Base-by-base conservation (phyloP, 2,329 filamentous ascomycete genomes). In the Trichoderma sp. region DNA sequence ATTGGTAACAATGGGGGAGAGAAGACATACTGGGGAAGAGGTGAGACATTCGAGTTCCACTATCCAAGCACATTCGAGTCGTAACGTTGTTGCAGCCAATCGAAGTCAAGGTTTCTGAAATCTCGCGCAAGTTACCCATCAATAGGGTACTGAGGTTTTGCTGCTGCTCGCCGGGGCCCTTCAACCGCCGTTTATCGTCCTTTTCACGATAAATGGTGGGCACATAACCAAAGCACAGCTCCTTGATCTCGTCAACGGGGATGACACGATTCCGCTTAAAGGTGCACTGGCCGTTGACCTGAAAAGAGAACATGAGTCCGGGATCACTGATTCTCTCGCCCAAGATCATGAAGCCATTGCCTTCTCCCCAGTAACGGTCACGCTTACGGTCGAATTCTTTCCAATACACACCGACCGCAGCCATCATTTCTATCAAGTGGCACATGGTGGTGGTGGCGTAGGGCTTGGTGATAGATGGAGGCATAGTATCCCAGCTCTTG, bases 361-460 rank as follows among this genome's bases (percentile, higher is more conserved):
- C 89, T 73, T 90, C 88, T 4, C 86, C 89, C n/a, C 86, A 86
- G 67, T 90, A 88, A 21, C 86, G 86, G 77, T 90, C 87, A 14
- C 81, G 82, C 9, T 81, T 85, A 41, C 88, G 84, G 78, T 90
- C 87, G 77, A 91, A 91, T 72, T 89, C 87, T 77, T 88, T 89
- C 89, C 89, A 91, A 80, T 91, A 86, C 8, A 91, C 84, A 8
- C 89, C 88, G 18, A 90, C 82, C 75, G 88, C 86, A 5, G 87
- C 87, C 31, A 88, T 84, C 76, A 90, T 87, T 82, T 90, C 89
- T 35, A 90, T 81, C 4, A 90, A 80, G 77, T 90, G 89, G 73
- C 86, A 89, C 76, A 90, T 88, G n/a, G 88, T 88, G 0, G 86
- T 89, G 0, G 87, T 89, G 3, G 87, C 88, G 67, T 88, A 89